Evolutionary conservation across 116 monocot genomes (phyloP).

Genomic region (Dioscorea cayenensis): DNA sequence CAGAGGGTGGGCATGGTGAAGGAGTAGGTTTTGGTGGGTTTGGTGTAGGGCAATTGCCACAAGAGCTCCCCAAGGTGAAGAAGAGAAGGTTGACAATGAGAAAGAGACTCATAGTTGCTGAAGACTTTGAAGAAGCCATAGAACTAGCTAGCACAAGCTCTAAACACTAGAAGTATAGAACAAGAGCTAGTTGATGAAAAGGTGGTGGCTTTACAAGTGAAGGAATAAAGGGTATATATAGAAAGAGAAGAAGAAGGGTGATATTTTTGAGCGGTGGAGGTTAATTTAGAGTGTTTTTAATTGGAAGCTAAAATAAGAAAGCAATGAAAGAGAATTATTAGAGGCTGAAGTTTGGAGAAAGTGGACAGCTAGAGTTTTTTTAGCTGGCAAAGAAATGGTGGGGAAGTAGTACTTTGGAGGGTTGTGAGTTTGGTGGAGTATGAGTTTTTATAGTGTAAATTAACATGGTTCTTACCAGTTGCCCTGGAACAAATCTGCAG

Average conservation of each 20-base stretch:
- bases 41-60: constrained; percentile 9
- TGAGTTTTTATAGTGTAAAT: too few species aligned
- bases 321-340: not conserved
- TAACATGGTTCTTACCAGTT: too few species aligned
- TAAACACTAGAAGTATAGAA: not conserved
- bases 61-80: constrained; percentile 9
- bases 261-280: too few species aligned
- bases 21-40: constrained; percentile 3
- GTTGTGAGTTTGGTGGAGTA: too few species aligned
- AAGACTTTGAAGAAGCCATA: constrained; percentile 7
- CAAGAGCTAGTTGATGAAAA: not conserved
- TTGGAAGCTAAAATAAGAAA: not conserved
- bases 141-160: not conserved
- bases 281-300: not conserved
- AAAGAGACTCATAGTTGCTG: not conserved
- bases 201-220: not conserved
- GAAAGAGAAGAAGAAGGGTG: too few species aligned
- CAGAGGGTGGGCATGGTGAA: not conserved
- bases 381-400: not conserved
- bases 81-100: constrained; percentile 14
- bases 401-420: too few species aligned
- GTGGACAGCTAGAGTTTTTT: not conserved
- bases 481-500: too few species aligned
- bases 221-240: too few species aligned
- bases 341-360: not conserved